phyloP scores from a whole-genome alignment of 1,284 basidiomycete genomes.

The Ceratobasidium sp. region DNA sequence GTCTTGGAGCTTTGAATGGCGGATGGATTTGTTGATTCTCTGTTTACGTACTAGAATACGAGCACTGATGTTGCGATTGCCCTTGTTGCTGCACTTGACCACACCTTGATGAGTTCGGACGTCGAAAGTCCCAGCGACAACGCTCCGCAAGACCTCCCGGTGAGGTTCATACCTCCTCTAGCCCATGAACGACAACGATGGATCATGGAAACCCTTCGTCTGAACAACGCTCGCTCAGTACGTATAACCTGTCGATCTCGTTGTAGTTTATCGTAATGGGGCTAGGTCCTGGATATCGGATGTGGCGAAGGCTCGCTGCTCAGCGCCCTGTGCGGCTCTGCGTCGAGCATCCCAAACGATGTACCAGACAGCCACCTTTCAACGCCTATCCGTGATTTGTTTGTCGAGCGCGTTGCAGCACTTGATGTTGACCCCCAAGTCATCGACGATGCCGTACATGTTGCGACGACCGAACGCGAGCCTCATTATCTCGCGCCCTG shows the following conservation, averaged over 20 bases:
- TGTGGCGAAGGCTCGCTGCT: conserved; percentile 84
- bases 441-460: conserved; percentile 66
- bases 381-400: conserved; percentile 66
- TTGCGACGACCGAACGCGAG: conserved; percentile 59
- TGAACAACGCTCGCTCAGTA: conserved; percentile 27
- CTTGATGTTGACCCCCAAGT: conserved; percentile 72
- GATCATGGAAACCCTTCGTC: conserved; percentile 42
- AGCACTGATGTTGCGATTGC: not conserved
- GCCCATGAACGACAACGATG: conserved; percentile 39
- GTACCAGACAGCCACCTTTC: conserved; percentile 57
- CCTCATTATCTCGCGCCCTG: conserved; percentile 39
- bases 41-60: conserved; percentile 9
- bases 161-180: conserved; percentile 38
- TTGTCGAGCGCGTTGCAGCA: conserved; percentile 71
- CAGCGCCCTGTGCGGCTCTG: conserved; percentile 75
- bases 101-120: conserved; percentile 24
- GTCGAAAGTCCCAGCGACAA: not conserved
- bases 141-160: conserved; percentile 14
- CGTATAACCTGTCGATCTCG: not conserved
- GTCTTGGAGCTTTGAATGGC: not conserved
- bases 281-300: conserved; percentile 82
- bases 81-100: not conserved
- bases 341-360: conserved; percentile 68
- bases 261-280: not conserved
- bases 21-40: conserved; percentile 4